Percentiles rank a stretch among this genome's conserved stretches.
Conservation (phyloP, 23 red algal species). For the Gracilaria vermiculophylla region DNA sequence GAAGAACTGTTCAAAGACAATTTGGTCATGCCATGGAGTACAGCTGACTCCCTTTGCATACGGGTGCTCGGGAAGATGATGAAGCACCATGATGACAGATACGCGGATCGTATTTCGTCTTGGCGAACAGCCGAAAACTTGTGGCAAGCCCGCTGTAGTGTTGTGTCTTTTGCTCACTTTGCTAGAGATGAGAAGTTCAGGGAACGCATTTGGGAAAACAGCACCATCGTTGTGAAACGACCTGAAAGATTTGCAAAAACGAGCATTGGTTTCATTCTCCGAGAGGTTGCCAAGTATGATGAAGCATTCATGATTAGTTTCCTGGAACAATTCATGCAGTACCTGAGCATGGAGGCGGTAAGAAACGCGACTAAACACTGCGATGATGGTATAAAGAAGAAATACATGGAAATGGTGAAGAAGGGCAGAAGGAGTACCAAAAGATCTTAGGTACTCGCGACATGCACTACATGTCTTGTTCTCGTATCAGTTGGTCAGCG, state of each 20-base stretch:
- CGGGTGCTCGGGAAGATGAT: conserved; percentile 22
- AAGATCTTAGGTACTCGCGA: neutral
- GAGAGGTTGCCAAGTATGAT: conserved; percentile 23
- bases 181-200: conserved; percentile 12
- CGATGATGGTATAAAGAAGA: neutral
- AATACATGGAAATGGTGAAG: conserved; percentile 25
- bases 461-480: neutral
- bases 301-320: conserved; percentile 17
- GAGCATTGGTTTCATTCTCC: conserved; percentile 24
- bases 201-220: neutral
- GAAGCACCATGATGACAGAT: neutral
- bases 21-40: conserved; percentile 14
- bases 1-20: conserved; percentile 31
- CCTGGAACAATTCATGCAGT: conserved; percentile 4
- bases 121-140: conserved; percentile 40
- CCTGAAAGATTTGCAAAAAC: conserved; percentile 55
- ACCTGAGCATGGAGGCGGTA: conserved; percentile 25
- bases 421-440: neutral
- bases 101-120: neutral
- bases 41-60: neutral
- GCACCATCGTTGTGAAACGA: neutral
- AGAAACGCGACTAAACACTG: conserved; percentile 46
- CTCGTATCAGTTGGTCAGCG: neutral
- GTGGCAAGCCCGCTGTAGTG: conserved; percentile 33
- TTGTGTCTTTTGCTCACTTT: conserved; percentile 18